A percentile compares a stretch with the other conserved stretches of the same genome.
These are phyloP conservation scores for Globisporangium spinosum DNA, from an alignment of 352 stramenopile species.

Conservation along the genomic window DNA sequence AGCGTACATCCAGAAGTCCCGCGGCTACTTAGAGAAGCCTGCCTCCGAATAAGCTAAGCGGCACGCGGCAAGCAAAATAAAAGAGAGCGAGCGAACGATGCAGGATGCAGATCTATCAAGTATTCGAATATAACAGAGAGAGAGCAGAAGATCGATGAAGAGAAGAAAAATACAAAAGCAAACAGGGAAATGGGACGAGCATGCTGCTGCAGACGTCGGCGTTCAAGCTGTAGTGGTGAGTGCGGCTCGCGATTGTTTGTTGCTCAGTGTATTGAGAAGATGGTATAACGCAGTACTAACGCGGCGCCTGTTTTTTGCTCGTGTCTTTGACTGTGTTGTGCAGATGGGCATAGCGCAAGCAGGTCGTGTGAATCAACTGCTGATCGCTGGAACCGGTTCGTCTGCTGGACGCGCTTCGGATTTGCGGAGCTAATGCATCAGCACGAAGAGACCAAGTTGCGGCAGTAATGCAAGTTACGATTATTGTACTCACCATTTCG, in stretches of 20 bases:
- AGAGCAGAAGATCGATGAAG: neutral
- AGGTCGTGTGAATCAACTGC: neutral
- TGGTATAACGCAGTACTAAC: neutral
- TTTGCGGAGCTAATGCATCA: neutral
- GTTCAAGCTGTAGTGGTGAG: neutral
- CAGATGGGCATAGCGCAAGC: neutral
- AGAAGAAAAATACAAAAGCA: neutral
- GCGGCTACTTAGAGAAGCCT: conserved; percentile 51
- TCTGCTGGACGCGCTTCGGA: neutral
- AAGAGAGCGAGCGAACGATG: neutral
- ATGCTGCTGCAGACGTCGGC: neutral
- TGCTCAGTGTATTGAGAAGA: neutral
- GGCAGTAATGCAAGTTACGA: neutral
- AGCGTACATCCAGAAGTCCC: conserved; percentile 69
- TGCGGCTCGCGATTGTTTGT: neutral
- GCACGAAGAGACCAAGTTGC: neutral
- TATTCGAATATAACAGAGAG: neutral
- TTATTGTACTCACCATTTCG: neutral
- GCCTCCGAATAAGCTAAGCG: conserved; percentile 26
- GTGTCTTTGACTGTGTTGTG: neutral
- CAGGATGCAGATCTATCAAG: neutral
- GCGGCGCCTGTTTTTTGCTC: neutral
- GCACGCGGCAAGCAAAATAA: neutral
- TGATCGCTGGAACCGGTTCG: neutral
- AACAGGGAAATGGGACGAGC: neutral